phyloP scores from a whole-genome alignment of 2,329 filamentous ascomycete genomes.

The Pezizomycotina sp. region DNA sequence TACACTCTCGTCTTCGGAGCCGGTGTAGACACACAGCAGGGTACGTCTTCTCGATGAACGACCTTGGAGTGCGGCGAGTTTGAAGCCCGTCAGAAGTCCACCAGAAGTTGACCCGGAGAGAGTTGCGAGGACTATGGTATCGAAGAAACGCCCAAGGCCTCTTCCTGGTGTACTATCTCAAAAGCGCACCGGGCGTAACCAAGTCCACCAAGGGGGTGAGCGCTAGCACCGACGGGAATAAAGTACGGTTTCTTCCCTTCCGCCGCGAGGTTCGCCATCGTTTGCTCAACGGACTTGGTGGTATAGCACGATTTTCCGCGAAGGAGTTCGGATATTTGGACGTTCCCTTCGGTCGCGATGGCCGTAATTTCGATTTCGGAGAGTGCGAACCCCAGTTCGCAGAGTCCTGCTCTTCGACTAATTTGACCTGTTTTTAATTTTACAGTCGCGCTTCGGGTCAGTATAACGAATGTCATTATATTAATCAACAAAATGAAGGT shows the following conservation, averaged over 20 bases:
- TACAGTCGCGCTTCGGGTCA: too few species aligned
- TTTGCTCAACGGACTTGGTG: too few species aligned
- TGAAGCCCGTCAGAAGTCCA: constrained; percentile 58
- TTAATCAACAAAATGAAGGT: too few species aligned
- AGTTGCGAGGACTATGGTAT: constrained; percentile 50
- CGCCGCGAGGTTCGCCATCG: constrained; percentile 36
- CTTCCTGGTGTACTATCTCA: constrained; percentile 49
- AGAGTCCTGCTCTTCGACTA: too few species aligned
- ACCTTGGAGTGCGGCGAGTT: constrained; percentile 40
- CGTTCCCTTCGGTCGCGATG: too few species aligned
- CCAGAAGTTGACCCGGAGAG: constrained; percentile 56
- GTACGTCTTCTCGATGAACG: constrained; percentile 32
- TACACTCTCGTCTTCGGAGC: constrained; percentile 41
- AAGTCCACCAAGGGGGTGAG: constrained; percentile 52
- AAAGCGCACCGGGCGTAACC: constrained; percentile 57
- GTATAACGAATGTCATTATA: too few species aligned
- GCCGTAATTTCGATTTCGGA: too few species aligned
- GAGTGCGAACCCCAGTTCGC: too few species aligned
- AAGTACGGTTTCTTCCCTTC: constrained; percentile 49
- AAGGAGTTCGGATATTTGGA: too few species aligned
- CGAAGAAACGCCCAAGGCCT: constrained; percentile 47
- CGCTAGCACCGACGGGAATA: constrained; percentile 54
- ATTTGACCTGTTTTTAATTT: too few species aligned
- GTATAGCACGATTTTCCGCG: too few species aligned
- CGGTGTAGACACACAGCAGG: constrained; percentile 52